Conservation (phyloP, 257 asterid genomes). For the Fraxinus americana region DNA sequence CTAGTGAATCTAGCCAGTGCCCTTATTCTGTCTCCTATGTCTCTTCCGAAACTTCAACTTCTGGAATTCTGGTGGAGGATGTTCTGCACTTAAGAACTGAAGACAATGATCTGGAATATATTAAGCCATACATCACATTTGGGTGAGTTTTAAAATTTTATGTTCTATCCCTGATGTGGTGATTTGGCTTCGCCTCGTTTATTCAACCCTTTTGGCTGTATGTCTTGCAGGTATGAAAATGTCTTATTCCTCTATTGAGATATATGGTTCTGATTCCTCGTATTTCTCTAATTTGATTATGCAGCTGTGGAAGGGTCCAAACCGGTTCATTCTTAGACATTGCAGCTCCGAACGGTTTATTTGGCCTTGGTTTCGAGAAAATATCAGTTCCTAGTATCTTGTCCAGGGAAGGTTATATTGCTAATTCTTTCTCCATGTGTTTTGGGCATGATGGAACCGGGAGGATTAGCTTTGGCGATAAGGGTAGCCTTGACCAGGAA, state of each 20-base stretch:
- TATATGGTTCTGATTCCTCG: background rate
- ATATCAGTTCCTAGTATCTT: constrained; percentile 83
- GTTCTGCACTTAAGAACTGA: constrained; percentile 65
- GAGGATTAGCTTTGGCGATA: constrained; percentile 77
- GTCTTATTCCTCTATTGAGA: background rate
- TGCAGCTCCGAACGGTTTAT: constrained; percentile 85
- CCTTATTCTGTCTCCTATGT: constrained; percentile 79
- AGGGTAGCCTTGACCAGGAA: constrained; percentile 81
- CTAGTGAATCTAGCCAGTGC: constrained; percentile 49
- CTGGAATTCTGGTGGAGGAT: constrained; percentile 84
- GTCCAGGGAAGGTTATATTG: constrained; percentile 55
- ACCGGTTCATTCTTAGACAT: constrained; percentile 77
- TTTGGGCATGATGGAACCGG: constrained; percentile 80
- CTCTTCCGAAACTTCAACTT: constrained; percentile 84
- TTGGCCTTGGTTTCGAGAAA: constrained; percentile 86
- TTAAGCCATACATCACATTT: constrained; percentile 64
- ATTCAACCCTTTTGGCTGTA: background rate
- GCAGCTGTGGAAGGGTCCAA: constrained; percentile 86
- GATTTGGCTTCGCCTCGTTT: background rate
- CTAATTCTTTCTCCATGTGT: constrained; percentile 90
- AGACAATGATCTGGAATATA: constrained; percentile 39
- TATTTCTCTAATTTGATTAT: constrained; percentile 27
- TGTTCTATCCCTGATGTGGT: constrained; percentile 19
- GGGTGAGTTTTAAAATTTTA: constrained; percentile 63
- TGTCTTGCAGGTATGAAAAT: background rate